phyloP scores from a whole-genome alignment of 345 rosid species.

The Carallia brachiata region DNA sequence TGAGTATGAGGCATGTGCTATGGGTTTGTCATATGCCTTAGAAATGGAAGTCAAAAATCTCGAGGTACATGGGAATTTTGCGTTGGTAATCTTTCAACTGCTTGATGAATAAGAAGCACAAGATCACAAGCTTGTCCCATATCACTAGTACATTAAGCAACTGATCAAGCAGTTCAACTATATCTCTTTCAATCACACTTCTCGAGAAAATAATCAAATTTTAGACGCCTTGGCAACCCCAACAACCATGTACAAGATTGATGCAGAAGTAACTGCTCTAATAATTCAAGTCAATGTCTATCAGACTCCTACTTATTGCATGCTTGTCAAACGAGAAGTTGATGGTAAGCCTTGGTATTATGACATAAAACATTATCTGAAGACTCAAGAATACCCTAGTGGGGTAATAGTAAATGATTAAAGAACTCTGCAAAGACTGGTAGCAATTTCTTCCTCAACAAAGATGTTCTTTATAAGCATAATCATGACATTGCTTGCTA shows the following conservation, averaged over 20 bases:
- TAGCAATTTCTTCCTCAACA: too few relatives aligned
- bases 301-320: neutral
- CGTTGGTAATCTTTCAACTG: neutral
- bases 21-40: too few relatives aligned
- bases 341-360: neutral
- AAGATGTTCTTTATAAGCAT: neutral
- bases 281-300: neutral
- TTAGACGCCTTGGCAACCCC: neutral
- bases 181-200: neutral
- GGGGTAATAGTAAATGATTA: neutral
- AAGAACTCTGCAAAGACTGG: neutral
- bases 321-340: neutral
- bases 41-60: neutral
- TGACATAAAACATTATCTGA: neutral
- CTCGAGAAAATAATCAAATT: neutral
- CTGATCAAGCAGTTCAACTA: too few relatives aligned
- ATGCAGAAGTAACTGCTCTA: fast-evolving
- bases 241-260: too few relatives aligned
- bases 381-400: neutral
- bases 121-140: neutral
- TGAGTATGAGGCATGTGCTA: neutral
- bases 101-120: neutral
- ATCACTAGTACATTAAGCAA: neutral
- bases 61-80: neutral
- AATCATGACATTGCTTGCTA: neutral